These are phyloP conservation scores for Pinus albicaulis DNA, from an alignment of 75 land plant species.

Conservation along the genomic window DNA sequence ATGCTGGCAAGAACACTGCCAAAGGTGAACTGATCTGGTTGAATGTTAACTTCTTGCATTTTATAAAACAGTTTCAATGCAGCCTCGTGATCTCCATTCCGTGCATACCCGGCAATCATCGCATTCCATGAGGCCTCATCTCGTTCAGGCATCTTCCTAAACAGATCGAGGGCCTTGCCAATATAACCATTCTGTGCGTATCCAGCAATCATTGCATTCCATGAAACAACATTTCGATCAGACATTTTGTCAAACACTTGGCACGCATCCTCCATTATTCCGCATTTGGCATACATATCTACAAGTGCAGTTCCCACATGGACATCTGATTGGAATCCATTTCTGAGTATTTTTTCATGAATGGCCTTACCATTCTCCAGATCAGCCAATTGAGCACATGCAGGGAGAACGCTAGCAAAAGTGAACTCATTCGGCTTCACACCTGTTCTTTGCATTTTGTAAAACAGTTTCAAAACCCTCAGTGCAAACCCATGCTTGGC, in stretches of 20 bases:
- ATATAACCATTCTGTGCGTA: constrained; percentile 12
- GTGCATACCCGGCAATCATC: background rate
- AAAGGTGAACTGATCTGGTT: background rate
- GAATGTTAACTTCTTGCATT: background rate
- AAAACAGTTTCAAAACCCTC: constrained; percentile 21
- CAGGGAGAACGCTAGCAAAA: constrained; percentile 20
- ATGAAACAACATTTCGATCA: constrained; percentile 21
- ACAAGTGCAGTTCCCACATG: constrained; percentile 21
- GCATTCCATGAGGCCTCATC: no score
- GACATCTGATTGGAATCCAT: constrained; percentile 4
- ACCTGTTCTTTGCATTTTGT: constrained; percentile 23
- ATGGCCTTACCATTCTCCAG: constrained; percentile 14
- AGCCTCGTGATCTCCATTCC: background rate
- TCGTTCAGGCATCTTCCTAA: constrained; percentile 15
- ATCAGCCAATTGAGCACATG: constrained; percentile 16
- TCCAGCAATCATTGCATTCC: constrained; percentile 32
- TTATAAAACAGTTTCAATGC: background rate
- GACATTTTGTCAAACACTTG: constrained; percentile 35
- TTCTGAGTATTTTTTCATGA: constrained; percentile 17
- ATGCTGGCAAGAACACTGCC: background rate
- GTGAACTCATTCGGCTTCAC: constrained; percentile 18
- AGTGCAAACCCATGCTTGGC: constrained; percentile 7
- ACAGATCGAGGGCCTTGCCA: constrained; percentile 8
- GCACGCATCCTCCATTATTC: constrained; percentile 11
- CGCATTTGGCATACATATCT: constrained; percentile 28